Conservation (phyloP, 768 basidiomycete genomes). For the Mycena vitilis region DNA sequence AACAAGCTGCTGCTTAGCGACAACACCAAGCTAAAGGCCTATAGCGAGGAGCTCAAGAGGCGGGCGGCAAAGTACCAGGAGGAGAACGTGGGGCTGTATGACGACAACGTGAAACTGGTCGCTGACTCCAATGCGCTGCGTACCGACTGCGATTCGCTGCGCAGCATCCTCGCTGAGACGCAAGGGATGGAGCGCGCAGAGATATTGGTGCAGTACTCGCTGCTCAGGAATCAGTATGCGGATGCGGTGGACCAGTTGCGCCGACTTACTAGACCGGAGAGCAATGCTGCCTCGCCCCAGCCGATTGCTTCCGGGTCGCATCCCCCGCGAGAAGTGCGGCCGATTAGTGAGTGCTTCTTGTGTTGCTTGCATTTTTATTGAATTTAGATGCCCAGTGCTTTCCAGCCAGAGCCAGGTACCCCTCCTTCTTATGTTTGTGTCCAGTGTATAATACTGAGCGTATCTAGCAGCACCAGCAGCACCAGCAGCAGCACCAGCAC, state of each 20-base stretch:
- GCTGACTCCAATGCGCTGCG: not conserved
- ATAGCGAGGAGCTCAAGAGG: conserved; percentile 26
- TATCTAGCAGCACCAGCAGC: not conserved
- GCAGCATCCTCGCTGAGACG: not conserved
- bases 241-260: conserved; percentile 1
- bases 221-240: conserved; percentile 2
- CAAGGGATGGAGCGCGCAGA: not conserved
- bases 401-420: conserved; percentile 15
- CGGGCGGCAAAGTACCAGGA: conserved; percentile 19
- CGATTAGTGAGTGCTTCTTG: conserved; percentile 7
- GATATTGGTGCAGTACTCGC: conserved; percentile 9
- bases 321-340: not conserved
- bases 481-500: not conserved
- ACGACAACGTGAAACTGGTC: conserved; percentile 50
- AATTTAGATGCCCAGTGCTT: not conserved
- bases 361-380: not conserved
- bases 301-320: not conserved
- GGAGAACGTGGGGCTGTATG: conserved; percentile 48
- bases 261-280: not conserved
- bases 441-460: not conserved
- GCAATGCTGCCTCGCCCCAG: not conserved
- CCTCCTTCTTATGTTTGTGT: not conserved
- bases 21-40: not conserved
- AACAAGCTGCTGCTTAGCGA: not conserved
- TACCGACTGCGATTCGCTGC: conserved; percentile 10